phyloP scores from a whole-genome alignment of 257 asterid species.

The Cynanchum wilfordii region DNA sequence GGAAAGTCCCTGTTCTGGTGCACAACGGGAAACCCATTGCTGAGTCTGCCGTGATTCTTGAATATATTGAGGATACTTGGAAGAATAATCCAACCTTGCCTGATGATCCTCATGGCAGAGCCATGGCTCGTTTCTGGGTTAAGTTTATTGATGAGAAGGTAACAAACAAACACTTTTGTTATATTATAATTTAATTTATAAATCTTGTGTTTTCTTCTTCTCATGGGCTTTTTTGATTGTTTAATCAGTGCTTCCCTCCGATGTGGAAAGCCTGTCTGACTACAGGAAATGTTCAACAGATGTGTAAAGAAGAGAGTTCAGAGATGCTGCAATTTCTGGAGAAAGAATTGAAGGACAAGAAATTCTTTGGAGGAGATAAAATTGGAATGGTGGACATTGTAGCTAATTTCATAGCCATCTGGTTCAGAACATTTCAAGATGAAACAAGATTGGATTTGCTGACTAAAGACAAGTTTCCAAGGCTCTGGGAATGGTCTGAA shows the following conservation, averaged over 20 bases:
- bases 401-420: conserved; percentile 24
- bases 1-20: conserved; percentile 57
- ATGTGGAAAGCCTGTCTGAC: conserved; percentile 24
- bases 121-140: conserved; percentile 68
- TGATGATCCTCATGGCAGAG: conserved; percentile 53
- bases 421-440: conserved; percentile 27
- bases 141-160: conserved; percentile 71
- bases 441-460: conserved; percentile 18
- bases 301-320: conserved; percentile 30
- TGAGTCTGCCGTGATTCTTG: conserved; percentile 71
- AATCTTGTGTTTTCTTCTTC: background rate
- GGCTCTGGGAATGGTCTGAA: conserved; percentile 24
- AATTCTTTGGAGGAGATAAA: conserved; percentile 43
- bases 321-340: conserved; percentile 30
- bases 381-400: conserved; percentile 33
- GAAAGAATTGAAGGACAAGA: conserved; percentile 33
- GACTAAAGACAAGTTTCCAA: conserved; percentile 31
- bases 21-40: conserved; percentile 69
- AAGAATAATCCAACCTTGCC: conserved; percentile 54
- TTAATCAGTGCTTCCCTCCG: conserved; percentile 17
- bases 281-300: conserved; percentile 32
- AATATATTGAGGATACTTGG: conserved; percentile 73
- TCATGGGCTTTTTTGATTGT: too few species aligned
- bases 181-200: too few species aligned
- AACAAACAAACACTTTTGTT: background rate